Evolutionary conservation across 73 alveolate genomes (phyloP), one percentile per base, ranked within the genome.

Genomic region (Breviolum minutum): DNA sequence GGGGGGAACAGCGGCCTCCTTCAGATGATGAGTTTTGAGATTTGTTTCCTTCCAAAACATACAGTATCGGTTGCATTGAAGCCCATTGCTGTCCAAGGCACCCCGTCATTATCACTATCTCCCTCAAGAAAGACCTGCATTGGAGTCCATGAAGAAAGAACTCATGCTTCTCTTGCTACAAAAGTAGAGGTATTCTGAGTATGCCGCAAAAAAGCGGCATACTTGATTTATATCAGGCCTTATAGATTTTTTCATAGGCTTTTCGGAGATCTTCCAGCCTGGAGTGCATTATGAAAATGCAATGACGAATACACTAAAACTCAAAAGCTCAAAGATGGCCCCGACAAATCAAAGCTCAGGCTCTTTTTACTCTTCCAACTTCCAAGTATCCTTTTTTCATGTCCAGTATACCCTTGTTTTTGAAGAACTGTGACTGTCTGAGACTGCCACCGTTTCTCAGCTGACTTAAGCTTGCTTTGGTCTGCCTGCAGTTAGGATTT

Each of bases 381-480:
- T 40, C 54, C 54, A 40, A 40, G 5, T 40, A 40, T 40, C 54
- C 24, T 22, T 68, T 68, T 68, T 68, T 68, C n/a, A 17, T 68
- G 77, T 22, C 77, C 77, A 22, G 2, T 17, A 2, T 4, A 17
- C 0, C n/a, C 77, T 1, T 68, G n/a, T 68, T 68, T 68, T 68
- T 68, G 24, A 40, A 40, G 54, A 40, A 40, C 54, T 40, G 54
- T 40, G 54, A 40, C 54, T 40, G 54, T 40, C 54, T 81, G 92
- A 62, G 92, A 26, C 76, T 54, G n/a, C 32, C 62, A 16, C 98
- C 98, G 98, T 26, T 92, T 92, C 81, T 92, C 98, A 8, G 98
- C 98, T 5, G 98, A 92, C 98, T 92, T 92, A 27, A 92, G 61
- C 90, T 92, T 92, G 98, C 98, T 92, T 68, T 92, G 98, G 87